phyloP scores from a whole-genome alignment of 2,329 filamentous ascomycete genomes.

The Samsoniella hepiali region DNA sequence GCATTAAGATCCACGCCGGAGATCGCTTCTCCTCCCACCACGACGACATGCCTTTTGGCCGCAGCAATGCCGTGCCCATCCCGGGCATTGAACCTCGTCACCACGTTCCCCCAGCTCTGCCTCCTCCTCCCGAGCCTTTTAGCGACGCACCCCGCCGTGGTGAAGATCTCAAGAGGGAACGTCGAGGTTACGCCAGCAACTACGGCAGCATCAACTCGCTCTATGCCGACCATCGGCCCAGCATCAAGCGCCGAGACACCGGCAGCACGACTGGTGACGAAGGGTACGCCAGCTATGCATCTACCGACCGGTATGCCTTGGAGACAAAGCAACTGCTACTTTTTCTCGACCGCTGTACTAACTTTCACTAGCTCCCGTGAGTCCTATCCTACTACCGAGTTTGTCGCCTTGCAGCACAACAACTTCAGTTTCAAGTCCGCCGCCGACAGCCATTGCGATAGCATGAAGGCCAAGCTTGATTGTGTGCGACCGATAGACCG shows the following conservation, averaged over 20 bases:
- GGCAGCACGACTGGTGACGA: slow-evolving; percentile 35
- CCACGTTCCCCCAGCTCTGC: slow-evolving; percentile 43
- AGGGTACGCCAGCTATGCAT: slow-evolving; percentile 43
- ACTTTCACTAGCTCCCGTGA: slow-evolving; percentile 37
- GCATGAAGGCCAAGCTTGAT: slow-evolving; percentile 55
- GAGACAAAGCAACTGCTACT: slow-evolving; percentile 10
- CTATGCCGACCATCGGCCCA: slow-evolving; percentile 33
- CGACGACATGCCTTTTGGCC: slow-evolving; percentile 33
- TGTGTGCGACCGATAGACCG: slow-evolving; percentile 44
- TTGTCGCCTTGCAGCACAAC: slow-evolving; percentile 47
- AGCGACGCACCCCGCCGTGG: slow-evolving; percentile 31
- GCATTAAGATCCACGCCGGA: slow-evolving; percentile 34
- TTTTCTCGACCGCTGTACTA: slow-evolving; percentile 18
- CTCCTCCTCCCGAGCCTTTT: slow-evolving; percentile 42
- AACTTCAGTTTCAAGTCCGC: slow-evolving; percentile 47
- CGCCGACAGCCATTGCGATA: slow-evolving; percentile 47
- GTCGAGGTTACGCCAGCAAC: slow-evolving; percentile 31
- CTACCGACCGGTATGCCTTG: slow-evolving; percentile 35
- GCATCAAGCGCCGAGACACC: slow-evolving; percentile 33
- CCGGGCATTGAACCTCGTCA: slow-evolving; percentile 35
- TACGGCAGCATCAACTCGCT: slow-evolving; percentile 41
- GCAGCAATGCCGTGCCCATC: slow-evolving; percentile 41
- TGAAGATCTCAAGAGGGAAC: slow-evolving; percentile 30
- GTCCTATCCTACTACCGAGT: slow-evolving; percentile 37
- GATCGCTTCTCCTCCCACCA: slow-evolving; percentile 31